Evolutionary conservation across 2,329 filamentous ascomycete species (phyloP), one percentile per base, ranked within the genome.

Genomic region (Pseudogymnoascus sp.): DNA sequence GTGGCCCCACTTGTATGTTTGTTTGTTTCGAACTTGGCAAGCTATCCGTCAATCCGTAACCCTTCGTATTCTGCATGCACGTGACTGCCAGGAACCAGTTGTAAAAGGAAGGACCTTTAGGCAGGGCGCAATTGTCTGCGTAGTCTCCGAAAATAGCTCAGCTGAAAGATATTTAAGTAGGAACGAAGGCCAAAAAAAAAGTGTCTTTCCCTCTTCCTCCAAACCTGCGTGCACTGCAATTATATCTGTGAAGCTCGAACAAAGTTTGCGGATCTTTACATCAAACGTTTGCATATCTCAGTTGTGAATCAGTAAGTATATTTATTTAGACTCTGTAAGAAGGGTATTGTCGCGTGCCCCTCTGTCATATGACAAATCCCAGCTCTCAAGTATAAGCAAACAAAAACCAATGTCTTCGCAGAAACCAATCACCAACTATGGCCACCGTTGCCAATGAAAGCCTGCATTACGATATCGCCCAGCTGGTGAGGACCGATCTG

Each of bases 11-110:
- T 54, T 54, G 6, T 9, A 32, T 30, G 28, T 22, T 12, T 50
- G 43, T 50, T 50, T 50, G 47, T 54, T 28, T 18, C 47, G 6
- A 54, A 20, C 47, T 50, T 50, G 43, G 41, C 41, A 47, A 47
- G 14, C 41, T 16, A 16, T 47, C 41, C 39, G 14, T 9, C 22
- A 47, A 47, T 47, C 41, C 22, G 41, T n/a, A 50, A 3, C 11
- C 39, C n/a, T 39, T 20, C 3, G 7, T 43, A n/a, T 28, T 16
- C 6, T 11, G 16, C 2, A 12, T 16, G 14, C 47, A 54, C 47
- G 47, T 54, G 47, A 54, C 28, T 12, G 5, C 1, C 2, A 11
- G 25, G 22, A 30, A 3, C 25, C 0, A 54, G 9, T 12, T 54
- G 25, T 20, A 54, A 32, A 18, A 16, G 41, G 25, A 30, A 50